phyloP scores from a whole-genome alignment of 2,329 filamentous ascomycete species.

The Cadophora luteo-olivacea region DNA sequence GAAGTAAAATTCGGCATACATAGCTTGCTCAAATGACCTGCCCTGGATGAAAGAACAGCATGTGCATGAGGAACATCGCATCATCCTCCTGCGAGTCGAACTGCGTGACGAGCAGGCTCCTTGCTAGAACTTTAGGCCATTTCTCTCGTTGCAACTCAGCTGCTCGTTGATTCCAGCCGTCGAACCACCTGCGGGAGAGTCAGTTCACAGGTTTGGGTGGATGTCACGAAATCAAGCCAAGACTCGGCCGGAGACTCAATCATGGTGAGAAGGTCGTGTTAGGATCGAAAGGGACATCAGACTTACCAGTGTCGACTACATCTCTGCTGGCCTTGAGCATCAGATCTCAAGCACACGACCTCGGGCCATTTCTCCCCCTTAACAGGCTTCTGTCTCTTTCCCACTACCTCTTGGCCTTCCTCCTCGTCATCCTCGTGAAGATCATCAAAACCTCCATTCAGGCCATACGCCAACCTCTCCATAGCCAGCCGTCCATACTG shows the following conservation, averaged over 20 bases:
- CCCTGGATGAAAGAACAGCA: constrained; percentile 20
- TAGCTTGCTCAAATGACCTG: constrained; percentile 1
- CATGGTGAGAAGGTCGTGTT: background rate
- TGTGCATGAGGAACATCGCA: constrained; percentile 18
- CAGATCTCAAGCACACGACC: constrained; percentile 21
- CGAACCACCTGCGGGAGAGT: constrained; percentile 20
- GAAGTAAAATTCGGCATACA: background rate
- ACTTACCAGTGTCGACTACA: constrained; percentile 23
- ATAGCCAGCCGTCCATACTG: constrained; percentile 20
- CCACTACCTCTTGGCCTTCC: background rate
- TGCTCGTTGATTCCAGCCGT: constrained; percentile 21
- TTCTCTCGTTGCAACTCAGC: constrained; percentile 6
- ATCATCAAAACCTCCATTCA: constrained; percentile 11
- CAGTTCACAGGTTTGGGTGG: background rate
- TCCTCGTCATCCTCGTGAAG: background rate
- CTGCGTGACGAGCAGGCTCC: constrained; percentile 9
- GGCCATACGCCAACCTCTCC: constrained; percentile 1
- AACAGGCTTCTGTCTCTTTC: background rate
- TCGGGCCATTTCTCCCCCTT: constrained; percentile 20
- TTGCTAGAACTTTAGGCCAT: constrained; percentile 19
- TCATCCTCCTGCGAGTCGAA: constrained; percentile 18
- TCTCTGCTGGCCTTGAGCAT: constrained; percentile 5
- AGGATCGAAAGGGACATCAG: background rate
- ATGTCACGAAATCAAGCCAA: background rate
- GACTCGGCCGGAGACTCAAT: too few relatives aligned